phyloP scores from a whole-genome alignment of 1,284 basidiomycete species.

The Heterobasidion parviporum region DNA sequence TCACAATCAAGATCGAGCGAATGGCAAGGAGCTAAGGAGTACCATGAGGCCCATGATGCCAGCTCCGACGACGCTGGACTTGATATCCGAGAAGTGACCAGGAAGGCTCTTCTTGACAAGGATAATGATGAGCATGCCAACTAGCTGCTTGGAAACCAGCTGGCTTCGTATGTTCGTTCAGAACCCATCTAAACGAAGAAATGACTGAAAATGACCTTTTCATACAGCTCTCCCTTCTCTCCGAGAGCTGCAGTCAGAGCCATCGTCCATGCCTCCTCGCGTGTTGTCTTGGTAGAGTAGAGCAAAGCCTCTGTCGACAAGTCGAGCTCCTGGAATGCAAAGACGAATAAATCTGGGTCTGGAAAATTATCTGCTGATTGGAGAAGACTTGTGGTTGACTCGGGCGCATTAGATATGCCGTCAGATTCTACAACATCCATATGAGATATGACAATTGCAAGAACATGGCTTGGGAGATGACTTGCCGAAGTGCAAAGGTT shows the following conservation, averaged over 20 bases:
- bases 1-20: background rate
- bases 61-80: constrained; percentile 44
- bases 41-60: constrained; percentile 78
- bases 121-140: constrained; percentile 65
- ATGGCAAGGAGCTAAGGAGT: background rate
- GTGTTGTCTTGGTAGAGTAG: constrained; percentile 48
- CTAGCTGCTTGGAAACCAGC: constrained; percentile 68
- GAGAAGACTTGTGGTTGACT: background rate
- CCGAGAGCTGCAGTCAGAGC: constrained; percentile 61
- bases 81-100: constrained; percentile 43
- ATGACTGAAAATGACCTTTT: constrained; percentile 39
- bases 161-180: constrained; percentile 18
- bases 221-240: constrained; percentile 53
- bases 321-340: constrained; percentile 74
- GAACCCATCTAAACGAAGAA: background rate
- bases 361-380: background rate
- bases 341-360: constrained; percentile 58
- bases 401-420: too few species aligned
- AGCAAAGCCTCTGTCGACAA: constrained; percentile 66
- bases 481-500: background rate
- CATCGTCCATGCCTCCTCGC: constrained; percentile 61
- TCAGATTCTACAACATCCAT: too few species aligned
- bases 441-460: background rate
- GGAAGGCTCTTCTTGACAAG: constrained; percentile 49
- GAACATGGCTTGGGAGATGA: background rate